Evolutionary conservation across 2,329 filamentous ascomycete genomes (phyloP).

Genomic region (Aureobasidium sp.): DNA sequence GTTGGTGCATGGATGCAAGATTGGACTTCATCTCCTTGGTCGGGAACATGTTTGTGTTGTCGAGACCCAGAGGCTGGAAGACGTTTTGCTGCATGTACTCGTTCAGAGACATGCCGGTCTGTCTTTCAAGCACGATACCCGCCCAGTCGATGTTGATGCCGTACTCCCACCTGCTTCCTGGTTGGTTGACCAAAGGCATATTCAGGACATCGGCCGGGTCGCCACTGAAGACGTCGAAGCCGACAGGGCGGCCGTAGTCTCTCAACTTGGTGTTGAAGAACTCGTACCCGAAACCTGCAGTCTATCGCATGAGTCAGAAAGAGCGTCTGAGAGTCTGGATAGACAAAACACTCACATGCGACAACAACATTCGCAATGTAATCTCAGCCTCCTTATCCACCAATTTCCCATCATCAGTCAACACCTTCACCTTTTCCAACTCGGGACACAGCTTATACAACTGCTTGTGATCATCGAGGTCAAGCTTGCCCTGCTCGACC

Average conservation of each 20-base stretch:
- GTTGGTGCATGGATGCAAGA: constrained; percentile 49
- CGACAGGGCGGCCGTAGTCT: constrained; percentile 38
- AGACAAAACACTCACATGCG: background rate
- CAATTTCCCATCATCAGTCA: constrained; percentile 32
- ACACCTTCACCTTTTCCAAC: constrained; percentile 33
- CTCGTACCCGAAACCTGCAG: constrained; percentile 47
- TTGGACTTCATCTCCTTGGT: constrained; percentile 44
- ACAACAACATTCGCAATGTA: constrained; percentile 37
- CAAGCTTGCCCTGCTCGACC: constrained; percentile 34
- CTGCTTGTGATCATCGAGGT: constrained; percentile 33
- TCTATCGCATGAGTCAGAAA: background rate
- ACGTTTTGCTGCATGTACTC: constrained; percentile 40
- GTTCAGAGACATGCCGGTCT: constrained; percentile 34
- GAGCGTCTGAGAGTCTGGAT: background rate
- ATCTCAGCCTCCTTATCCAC: constrained; percentile 37
- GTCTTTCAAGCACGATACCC: constrained; percentile 38
- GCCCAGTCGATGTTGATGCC: constrained; percentile 45
- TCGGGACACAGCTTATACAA: constrained; percentile 36
- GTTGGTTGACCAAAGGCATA: constrained; percentile 52
- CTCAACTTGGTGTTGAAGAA: constrained; percentile 40
- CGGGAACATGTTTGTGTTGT: constrained; percentile 50
- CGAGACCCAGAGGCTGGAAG: constrained; percentile 37
- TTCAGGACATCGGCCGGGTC: constrained; percentile 39
- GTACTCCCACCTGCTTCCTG: constrained; percentile 49
- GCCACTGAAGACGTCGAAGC: constrained; percentile 50